These are phyloP conservation scores for Penicillium sp. DNA, from an alignment of 2,329 filamentous ascomycete species.

Conservation along the genomic window DNA sequence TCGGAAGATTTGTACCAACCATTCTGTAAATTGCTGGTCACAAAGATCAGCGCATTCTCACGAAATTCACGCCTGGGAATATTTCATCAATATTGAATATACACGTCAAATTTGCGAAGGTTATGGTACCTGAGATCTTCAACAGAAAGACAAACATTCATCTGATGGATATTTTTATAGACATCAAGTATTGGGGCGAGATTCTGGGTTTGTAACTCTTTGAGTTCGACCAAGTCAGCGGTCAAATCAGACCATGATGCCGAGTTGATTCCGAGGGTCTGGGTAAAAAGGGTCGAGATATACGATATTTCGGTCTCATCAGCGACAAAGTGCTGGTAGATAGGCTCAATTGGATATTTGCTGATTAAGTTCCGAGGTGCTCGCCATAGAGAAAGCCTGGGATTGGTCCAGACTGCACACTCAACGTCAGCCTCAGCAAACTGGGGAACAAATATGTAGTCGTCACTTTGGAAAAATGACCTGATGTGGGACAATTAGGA, in stretches of 20 bases:
- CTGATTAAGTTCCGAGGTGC: slow-evolving; percentile 1
- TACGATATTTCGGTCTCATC: neutral
- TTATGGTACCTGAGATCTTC: neutral
- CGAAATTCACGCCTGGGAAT: neutral
- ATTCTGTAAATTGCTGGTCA: neutral
- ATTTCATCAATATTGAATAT: neutral
- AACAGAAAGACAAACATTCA: neutral
- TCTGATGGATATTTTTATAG: neutral
- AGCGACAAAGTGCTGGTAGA: neutral
- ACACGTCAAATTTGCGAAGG: neutral
- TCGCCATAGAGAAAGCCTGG: neutral
- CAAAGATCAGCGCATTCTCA: slow-evolving; percentile 1
- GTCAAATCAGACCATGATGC: neutral
- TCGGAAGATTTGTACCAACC: slow-evolving; percentile 6
- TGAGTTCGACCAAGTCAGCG: neutral
- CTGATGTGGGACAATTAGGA: slow-evolving; percentile 1
- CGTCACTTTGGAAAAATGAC: slow-evolving; percentile 2
- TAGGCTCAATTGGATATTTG: slow-evolving; percentile 6
- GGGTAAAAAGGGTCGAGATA: slow-evolving; percentile 1
- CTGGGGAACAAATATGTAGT: slow-evolving; percentile 5
- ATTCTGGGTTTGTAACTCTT: neutral
- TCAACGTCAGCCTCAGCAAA: neutral
- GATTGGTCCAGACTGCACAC: neutral
- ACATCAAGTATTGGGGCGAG: neutral
- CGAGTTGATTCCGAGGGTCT: neutral